phyloP scores from a whole-genome alignment of 768 basidiomycete genomes.

The Lactifluus volemus region DNA sequence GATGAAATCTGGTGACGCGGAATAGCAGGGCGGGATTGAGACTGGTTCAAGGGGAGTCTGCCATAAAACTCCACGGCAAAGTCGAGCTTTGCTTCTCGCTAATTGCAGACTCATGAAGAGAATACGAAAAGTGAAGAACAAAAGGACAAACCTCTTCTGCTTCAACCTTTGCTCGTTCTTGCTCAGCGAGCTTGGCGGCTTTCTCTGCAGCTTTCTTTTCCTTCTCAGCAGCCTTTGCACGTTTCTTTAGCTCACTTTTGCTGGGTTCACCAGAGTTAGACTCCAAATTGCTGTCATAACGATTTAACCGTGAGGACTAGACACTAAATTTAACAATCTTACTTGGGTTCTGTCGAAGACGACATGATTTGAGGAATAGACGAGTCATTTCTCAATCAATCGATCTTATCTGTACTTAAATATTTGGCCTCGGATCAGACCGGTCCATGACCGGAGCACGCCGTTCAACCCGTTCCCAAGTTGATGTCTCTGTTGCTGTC shows the following conservation, averaged over 20 bases:
- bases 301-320: neutral
- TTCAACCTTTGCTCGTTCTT: slow-evolving; percentile 56
- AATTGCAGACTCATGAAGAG: neutral
- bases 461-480: neutral
- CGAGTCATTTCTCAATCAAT: neutral
- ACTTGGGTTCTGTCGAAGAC: slow-evolving; percentile 14
- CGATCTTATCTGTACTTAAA: slow-evolving; percentile 10
- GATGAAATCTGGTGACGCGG: slow-evolving; percentile 55
- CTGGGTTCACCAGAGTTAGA: slow-evolving; percentile 43
- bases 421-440: neutral
- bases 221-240: slow-evolving; percentile 85
- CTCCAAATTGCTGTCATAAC: neutral
- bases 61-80: slow-evolving; percentile 78
- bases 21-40: slow-evolving; percentile 61
- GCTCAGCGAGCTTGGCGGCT: slow-evolving; percentile 69
- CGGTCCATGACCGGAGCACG: neutral
- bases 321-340: neutral
- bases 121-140: neutral
- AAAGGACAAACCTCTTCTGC: slow-evolving; percentile 46
- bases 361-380: neutral
- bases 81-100: slow-evolving; percentile 42
- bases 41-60: slow-evolving; percentile 82
- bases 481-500: neutral
- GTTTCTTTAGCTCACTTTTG: slow-evolving; percentile 88
- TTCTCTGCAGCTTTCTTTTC: slow-evolving; percentile 83